Evolutionary conservation across 192 early-diverging fungal genomes (phyloP), one percentile per base, ranked within the genome.

Genomic region (Kickxella alabastrina): DNA sequence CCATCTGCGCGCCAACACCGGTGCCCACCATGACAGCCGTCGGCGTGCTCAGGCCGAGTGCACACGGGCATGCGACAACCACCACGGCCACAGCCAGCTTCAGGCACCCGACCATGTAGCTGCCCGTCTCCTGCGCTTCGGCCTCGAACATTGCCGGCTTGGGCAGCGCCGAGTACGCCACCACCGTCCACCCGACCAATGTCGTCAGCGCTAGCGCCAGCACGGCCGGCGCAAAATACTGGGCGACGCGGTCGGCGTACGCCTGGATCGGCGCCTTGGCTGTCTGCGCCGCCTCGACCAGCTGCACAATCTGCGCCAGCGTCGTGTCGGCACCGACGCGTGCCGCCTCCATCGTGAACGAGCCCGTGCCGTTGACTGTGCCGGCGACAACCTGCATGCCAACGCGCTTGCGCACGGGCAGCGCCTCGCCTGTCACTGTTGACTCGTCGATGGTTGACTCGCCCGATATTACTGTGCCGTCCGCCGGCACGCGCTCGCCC

Each of bases 21-120:
- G 96, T 97, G 21, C 94, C 96, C 6, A 96, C 96, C 94, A 99
- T 97, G 13, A 99, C 91, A 0, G 94, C 96, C 0, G 96, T 99
- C 9, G 96, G 96, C 4, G 92, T 95, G 32, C 93, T 89, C 19
- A 99, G 80, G 15, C 96, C 96, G 31, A 99, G 71, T 3, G 95
- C 92, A 78, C 95, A 98, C 32, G 95, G 95, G 47, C 95, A 98
- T 12, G 95, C 92, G 0, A 98, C 93, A 6, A 99, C 92, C 42
- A 96, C 89, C 4, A 97, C 94, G 6, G 91, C 88, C 23, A 99
- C 95, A 21, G 90, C 90, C 21, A 98, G 59, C 67, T 90, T 86
- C n/a, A 94, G 62, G 51, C 86, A 87, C 6, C 89, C 84, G 19
- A 90, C 82, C 47, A 92, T 79, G 67, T 85, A 87, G 60, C 80